Evolutionary conservation across 139 green algal species (phyloP), one percentile per base, ranked within the genome.

Genomic region (Haematococcus sp.): DNA sequence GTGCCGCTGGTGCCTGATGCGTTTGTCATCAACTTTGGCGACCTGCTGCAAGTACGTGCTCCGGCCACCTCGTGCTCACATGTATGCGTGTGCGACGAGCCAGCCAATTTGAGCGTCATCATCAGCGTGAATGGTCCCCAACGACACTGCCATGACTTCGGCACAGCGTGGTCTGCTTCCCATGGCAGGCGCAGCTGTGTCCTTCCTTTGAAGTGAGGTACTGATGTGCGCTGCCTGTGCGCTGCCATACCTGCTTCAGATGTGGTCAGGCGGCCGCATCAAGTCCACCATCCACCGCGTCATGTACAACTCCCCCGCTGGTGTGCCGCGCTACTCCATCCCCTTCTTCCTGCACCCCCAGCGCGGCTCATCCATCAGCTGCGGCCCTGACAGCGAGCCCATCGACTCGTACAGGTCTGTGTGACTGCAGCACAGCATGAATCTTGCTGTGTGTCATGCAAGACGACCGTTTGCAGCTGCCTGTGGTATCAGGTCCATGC

Each of bases 11-110:
- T 70, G 64, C 66, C 27, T 4, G 66, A 56, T 13, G 44, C 66
- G 27, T 72, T 63, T 27, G 66, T 72, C 17, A 46, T 72, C 66
- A 72, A 72, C 66, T 61, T 72, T 28, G 66, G 66, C 13, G 66
- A 72, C 66, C 66, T 72, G 66, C 66, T 70, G 35, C 64, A 65
- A n/a, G 25, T 65, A n/a, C 22, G 52, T 31, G 11, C n/a, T n/a
- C n/a, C 46, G 16, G 46, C 46, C 46, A 16, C 40, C 40, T 49
- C 7, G 40, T 49, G 40, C 40, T 55, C 46, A 55, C 46, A 55
- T 55, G 46, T 13, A 13, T 55, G 46, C 46, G 46, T 16, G 46
- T 16, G 46, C 46, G 16, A 55, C 46, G 15, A 55, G 15, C 16
- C 46, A 55, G 16, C 46, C 46, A 55, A 13, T 13, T 55, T 13